Evolutionary conservation across 768 basidiomycete species (phyloP).

Genomic region (Exsudoporus frostii): DNA sequence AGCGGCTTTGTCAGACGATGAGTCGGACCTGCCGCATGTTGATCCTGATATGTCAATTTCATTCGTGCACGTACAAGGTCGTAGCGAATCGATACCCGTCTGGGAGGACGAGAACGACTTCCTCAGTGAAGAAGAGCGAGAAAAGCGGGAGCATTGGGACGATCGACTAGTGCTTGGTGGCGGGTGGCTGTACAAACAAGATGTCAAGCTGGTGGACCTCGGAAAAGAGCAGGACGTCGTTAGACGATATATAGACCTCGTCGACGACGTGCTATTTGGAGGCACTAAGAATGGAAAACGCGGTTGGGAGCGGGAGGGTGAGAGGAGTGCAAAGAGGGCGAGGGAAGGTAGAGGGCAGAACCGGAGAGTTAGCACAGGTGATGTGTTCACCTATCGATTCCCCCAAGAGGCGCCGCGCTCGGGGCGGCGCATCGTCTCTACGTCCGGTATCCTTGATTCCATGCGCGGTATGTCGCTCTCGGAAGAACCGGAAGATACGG

Average conservation of each 20-base stretch:
- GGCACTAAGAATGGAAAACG: conserved; percentile 47
- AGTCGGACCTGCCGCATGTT: conserved; percentile 28
- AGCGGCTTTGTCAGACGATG: conserved; percentile 37
- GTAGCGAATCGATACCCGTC: conserved; percentile 63
- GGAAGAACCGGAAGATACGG: conserved; percentile 59
- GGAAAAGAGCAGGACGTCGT: conserved; percentile 57
- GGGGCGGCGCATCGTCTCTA: conserved; percentile 53
- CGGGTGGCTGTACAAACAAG: conserved; percentile 79
- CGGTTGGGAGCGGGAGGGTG: conserved; percentile 47
- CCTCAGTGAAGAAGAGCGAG: conserved; percentile 45
- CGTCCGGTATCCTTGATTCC: conserved; percentile 52
- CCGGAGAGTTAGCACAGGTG: conserved; percentile 30
- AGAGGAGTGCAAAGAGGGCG: conserved; percentile 44
- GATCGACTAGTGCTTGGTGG: conserved; percentile 75
- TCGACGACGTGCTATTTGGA: conserved; percentile 76
- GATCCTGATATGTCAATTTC: conserved; percentile 64
- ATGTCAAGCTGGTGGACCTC: conserved; percentile 53
- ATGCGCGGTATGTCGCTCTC: conserved; percentile 46
- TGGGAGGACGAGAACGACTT: conserved; percentile 72
- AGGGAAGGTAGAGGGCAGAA: conserved; percentile 39
- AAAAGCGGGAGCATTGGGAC: conserved; percentile 76
- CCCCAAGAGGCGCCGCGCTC: conserved; percentile 18
- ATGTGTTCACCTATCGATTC: conserved; percentile 26
- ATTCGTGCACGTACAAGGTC: conserved; percentile 68
- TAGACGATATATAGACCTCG: conserved; percentile 64